phyloP scores from a whole-genome alignment of 345 rosid species.

The Citrus cavaleriei region DNA sequence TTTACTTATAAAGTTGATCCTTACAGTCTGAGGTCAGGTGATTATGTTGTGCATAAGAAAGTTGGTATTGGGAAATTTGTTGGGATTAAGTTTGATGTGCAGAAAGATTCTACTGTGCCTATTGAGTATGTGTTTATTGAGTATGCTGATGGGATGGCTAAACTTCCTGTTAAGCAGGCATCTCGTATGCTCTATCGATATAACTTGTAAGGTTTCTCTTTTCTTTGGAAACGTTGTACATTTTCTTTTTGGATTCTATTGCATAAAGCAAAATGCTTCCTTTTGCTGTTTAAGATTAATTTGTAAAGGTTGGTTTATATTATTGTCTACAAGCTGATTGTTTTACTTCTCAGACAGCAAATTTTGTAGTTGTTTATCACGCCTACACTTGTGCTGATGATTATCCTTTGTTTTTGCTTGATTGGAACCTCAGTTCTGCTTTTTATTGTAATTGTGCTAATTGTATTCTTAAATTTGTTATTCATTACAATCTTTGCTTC shows the following conservation, averaged over 20 bases:
- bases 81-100: conserved; percentile 72
- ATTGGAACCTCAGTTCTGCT: neutral
- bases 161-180: conserved; percentile 91
- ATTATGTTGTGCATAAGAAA: conserved; percentile 94
- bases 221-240: neutral
- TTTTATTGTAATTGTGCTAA: neutral
- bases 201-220: conserved; percentile 55
- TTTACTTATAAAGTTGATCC: conserved; percentile 92
- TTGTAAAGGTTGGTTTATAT: neutral
- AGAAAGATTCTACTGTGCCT: conserved; percentile 57
- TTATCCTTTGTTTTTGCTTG: neutral
- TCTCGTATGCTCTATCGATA: conserved; percentile 86
- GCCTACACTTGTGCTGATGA: neutral
- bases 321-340: neutral
- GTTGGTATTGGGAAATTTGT: conserved; percentile 90
- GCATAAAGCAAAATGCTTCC: neutral
- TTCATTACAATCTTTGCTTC: neutral
- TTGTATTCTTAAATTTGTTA: neutral
- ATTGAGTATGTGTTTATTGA: conserved; percentile 80
- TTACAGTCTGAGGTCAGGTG: conserved; percentile 62
- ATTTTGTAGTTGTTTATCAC: neutral
- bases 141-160: conserved; percentile 97
- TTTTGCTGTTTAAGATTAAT: neutral
- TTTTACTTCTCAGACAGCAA: neutral
- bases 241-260: neutral